A percentile compares a stretch with the other conserved stretches of the same genome.
phyloP scores from a whole-genome alignment of 73 alveolate genomes.

The Paramecium sexaurelia region DNA sequence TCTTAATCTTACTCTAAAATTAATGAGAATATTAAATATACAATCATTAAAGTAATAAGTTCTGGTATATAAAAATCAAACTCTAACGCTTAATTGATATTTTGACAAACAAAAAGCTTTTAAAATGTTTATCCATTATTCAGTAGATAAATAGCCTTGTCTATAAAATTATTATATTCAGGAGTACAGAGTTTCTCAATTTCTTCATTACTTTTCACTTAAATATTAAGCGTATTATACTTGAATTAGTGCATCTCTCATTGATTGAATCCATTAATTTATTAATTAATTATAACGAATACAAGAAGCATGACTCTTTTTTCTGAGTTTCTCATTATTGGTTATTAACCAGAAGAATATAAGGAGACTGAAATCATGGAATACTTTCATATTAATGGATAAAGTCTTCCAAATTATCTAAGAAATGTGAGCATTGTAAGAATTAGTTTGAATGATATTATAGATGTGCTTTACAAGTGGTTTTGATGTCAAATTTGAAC shows the following conservation, averaged over 20 bases:
- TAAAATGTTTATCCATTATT: slow-evolving; percentile 33
- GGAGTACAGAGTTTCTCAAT: not conserved
- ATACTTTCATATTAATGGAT: not conserved
- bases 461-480: slow-evolving; percentile 11
- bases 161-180: slow-evolving; percentile 15
- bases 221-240: not conserved
- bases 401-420: not conserved
- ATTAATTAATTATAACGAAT: slow-evolving; percentile 41
- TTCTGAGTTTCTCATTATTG: not conserved
- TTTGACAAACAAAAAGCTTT: slow-evolving; percentile 14
- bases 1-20: not conserved
- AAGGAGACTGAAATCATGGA: not conserved
- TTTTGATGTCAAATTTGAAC: not conserved
- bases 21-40: not conserved
- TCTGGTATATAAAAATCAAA: not conserved
- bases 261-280: slow-evolving; percentile 18
- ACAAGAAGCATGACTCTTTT: not conserved
- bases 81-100: not conserved
- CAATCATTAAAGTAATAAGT: not conserved
- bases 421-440: slow-evolving; percentile 15
- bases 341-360: not conserved
- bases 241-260: slow-evolving; percentile 36
- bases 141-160: not conserved
- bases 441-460: not conserved
- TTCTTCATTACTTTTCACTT: slow-evolving; percentile 25